These are phyloP conservation scores for Lunularia cruciata DNA, from an alignment of 225 moss, liverwort and hornwort species.

Conservation along the genomic window DNA sequence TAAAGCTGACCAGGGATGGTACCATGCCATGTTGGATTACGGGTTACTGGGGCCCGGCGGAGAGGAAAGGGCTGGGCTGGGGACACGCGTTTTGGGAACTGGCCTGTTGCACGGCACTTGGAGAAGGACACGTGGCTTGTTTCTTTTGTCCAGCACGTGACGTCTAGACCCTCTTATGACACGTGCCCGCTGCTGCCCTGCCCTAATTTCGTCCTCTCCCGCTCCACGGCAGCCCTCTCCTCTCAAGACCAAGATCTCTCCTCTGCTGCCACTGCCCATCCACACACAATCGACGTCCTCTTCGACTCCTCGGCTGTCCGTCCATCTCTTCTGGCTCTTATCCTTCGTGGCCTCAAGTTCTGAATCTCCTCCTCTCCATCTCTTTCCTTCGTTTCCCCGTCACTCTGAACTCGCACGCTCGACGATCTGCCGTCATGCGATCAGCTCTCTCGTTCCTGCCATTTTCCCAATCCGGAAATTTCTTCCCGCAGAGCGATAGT, in stretches of 20 bases:
- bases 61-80: background rate
- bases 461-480: background rate
- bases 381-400: background rate
- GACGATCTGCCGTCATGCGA: background rate
- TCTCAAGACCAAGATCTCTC: conserved; percentile 4
- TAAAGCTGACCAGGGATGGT: too few species aligned
- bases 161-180: background rate
- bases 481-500: background rate
- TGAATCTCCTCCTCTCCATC: background rate
- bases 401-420: too few species aligned
- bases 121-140: background rate
- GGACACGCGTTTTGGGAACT: conserved; percentile 12
- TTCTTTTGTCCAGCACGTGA: background rate
- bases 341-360: too few species aligned
- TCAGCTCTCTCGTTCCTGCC: background rate
- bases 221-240: conserved; percentile 15
- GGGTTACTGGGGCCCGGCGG: too few species aligned
- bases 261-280: background rate
- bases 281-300: background rate
- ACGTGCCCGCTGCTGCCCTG: conserved; percentile 16
- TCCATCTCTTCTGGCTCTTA: background rate
- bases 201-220: conserved; percentile 21
- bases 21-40: too few species aligned
- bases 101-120: conserved; percentile 9
- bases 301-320: background rate